Base-by-base conservation (phyloP, 1,284 basidiomycete genomes). In the Puccinia horiana region DNA sequence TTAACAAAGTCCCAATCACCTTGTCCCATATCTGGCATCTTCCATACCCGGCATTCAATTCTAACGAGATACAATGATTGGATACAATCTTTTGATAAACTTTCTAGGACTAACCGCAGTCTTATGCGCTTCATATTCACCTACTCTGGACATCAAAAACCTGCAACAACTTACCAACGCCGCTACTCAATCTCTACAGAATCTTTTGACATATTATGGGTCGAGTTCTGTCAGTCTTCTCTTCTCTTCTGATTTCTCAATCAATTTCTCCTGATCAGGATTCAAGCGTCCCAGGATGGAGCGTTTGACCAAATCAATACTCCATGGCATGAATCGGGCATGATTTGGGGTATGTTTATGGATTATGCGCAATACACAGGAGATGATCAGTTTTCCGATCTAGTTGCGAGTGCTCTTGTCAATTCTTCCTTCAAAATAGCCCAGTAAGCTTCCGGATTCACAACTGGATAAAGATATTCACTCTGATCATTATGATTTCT, bases 241-340 rank as follows among this genome's bases (percentile, higher is more conserved):
- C 23, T 14, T 54, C 16, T 54, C 18, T 54, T 8, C 23, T 49
- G 0, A 29, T 26, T 16, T 35, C 23, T 9, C 14, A 5, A 9
- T 37, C 4, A 26, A 32, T 42, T 47, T 69, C 44, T 37, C 44
- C 18, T 11, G 4, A 2, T 42, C n/a, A 42, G 37, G n/a, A 56
- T 23, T 20, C 26, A 8, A 11, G 11, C 61, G 18, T 49, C 26
- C 14, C 56, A 77, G 74, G 37, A 26, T 42, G 76, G 76, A 2
- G 54, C 47, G 32, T 79, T 79, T 70, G 20, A 37, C 49, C 77
- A 79, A 58, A n/a, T 35, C 16, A 18, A 52, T 14, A 79, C 65
- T 20, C 77, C 77, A 49, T 79, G 77, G 77, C 77, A 79, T 49
- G 77, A 79, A 70, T 70, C 77, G 49, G 77, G 77, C 18, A 79